These are phyloP conservation scores for Neophaeococcomyces aloes DNA, from an alignment of 2,329 filamentous ascomycete genomes.

Conservation along the genomic window DNA sequence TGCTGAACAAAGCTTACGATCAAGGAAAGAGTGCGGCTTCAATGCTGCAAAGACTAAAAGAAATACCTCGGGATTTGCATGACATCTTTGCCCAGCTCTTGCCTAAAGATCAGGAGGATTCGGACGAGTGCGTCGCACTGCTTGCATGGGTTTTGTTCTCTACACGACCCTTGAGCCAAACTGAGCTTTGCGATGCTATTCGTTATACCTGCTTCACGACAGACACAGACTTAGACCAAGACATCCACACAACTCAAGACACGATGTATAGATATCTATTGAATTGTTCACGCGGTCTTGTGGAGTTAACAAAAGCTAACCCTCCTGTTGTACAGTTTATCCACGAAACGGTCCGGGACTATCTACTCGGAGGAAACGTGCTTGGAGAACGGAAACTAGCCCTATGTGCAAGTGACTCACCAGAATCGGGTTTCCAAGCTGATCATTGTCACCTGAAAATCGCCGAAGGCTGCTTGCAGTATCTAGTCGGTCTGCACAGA, in stretches of 20 bases:
- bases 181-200: constrained; percentile 41
- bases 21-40: constrained; percentile 21
- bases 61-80: constrained; percentile 33
- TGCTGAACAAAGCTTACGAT: constrained; percentile 35
- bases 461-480: constrained; percentile 10
- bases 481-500: constrained; percentile 6
- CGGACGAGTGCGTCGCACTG: constrained; percentile 20
- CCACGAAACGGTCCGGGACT: constrained; percentile 33
- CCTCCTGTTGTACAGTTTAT: constrained; percentile 36
- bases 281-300: constrained; percentile 42
- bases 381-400: no score
- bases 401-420: no score
- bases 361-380: constrained; percentile 22
- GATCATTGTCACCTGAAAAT: constrained; percentile 5
- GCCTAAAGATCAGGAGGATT: constrained; percentile 35
- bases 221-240: background rate
- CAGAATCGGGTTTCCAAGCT: no score
- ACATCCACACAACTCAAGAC: constrained; percentile 2
- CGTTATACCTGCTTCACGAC: background rate
- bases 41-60: constrained; percentile 26
- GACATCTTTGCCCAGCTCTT: constrained; percentile 44
- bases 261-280: constrained; percentile 29
- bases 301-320: constrained; percentile 19
- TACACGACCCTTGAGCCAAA: constrained; percentile 30
- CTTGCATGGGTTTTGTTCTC: constrained; percentile 45